Evolutionary conservation across 768 basidiomycete species (phyloP), one percentile per base, ranked within the genome.

Genomic region (Macrocybe gigantea): DNA sequence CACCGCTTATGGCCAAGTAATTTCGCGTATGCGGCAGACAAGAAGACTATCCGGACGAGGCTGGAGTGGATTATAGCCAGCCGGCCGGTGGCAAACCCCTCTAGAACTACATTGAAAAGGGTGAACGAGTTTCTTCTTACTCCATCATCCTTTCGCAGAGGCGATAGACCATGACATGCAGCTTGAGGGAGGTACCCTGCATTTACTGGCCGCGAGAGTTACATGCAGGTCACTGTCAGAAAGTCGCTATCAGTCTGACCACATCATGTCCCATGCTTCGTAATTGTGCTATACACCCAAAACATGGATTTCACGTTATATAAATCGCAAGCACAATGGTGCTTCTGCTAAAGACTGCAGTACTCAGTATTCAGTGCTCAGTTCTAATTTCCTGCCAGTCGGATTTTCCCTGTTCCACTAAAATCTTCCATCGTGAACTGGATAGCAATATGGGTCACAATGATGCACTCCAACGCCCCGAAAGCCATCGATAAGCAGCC

Each of bases 51-150:
- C 52, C 78, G 80, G 8, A 83, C 71, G 9, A 75, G 92, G 12
- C 70, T 97, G 33, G 85, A 97, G 60, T 92, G 88, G 89, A 80
- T 97, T 41, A 85, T 93, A 49, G 72, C 84, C 13, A 83, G 80
- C 53, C 68, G 76, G 44, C 86, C 88, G 5, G 69, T 72, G 46
- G 86, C 83, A 3, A 97, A 96, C 60, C 94, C 95, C 0, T 83
- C 88, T 7, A 77, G 93, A 37, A 74, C 80, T 11, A 90, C 87
- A 7, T 71, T 97, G 50, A 89, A 89, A 62, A 68, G 83, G 10
- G 78, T 89, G 39, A 91, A 93, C 58, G 82, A 85, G 53, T 87
- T 75, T 53, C 62, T 90, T 5, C 73, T 93, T 55, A 77, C 80
- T 2, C 60, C 57, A 30, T 41, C 29, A 30, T 47, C 53, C 5